Evolutionary conservation across 495 filamentous ascomycete genomes (phyloP).

Genomic region (Beverwykella pulmonaria): DNA sequence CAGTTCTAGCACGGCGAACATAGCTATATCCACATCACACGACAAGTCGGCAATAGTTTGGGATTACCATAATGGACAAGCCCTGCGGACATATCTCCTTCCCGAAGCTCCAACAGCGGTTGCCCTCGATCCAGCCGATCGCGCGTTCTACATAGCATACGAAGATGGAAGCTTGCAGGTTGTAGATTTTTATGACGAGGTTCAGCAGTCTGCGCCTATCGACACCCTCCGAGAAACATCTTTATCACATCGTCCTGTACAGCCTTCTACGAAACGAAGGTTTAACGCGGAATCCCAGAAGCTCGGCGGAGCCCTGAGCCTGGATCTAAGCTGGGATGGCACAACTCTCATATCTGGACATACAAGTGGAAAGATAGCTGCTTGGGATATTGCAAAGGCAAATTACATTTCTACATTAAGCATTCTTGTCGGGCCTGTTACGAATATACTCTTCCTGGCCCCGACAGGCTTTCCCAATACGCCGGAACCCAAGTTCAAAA

Average conservation of each 20-base stretch:
- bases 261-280: constrained; percentile 49
- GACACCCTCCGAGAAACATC: constrained; percentile 33
- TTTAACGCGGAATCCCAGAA: constrained; percentile 66
- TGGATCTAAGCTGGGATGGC: constrained; percentile 79
- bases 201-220: constrained; percentile 8
- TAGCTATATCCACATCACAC: constrained; percentile 75
- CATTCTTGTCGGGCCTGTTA: constrained; percentile 75
- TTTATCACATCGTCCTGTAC: constrained; percentile 32
- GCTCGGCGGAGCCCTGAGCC: constrained; percentile 61
- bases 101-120: constrained; percentile 70
- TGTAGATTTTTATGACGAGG: constrained; percentile 67
- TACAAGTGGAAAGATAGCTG: constrained; percentile 71
- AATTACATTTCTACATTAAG: constrained; percentile 63
- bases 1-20: constrained; percentile 67
- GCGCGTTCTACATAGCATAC: constrained; percentile 79
- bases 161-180: constrained; percentile 82
- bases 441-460: constrained; percentile 71
- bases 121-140: constrained; percentile 77
- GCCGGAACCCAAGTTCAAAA: constrained; percentile 50
- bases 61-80: constrained; percentile 78
- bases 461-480: constrained; percentile 59
- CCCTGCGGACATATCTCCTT: constrained; percentile 78
- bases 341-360: constrained; percentile 81
- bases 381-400: constrained; percentile 75
- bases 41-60: constrained; percentile 84